Base-by-base conservation (phyloP, 2,329 filamentous ascomycete species). In the Ascochyta rabiei region DNA sequence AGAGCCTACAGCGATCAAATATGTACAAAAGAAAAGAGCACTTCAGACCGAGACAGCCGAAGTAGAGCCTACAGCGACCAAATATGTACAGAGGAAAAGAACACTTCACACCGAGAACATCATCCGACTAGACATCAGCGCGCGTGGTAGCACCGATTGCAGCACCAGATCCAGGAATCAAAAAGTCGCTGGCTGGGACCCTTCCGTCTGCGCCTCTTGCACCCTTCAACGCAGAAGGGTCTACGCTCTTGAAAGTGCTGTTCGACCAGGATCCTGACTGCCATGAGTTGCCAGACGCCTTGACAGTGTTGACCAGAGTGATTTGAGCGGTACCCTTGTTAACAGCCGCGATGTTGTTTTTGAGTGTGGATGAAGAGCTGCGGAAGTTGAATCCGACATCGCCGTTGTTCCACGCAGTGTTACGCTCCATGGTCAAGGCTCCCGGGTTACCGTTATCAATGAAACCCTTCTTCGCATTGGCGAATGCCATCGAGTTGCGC, bases 401-500 rank as follows among this genome's bases (percentile, higher is more conserved):
- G 3, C 69, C 75, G 39, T 81, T 81, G 53, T 77, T 77, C 75
- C 75, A 81, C 6, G 79, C 78, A 0, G 78, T 81, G 65, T 79
- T 80, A 49, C 76, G 70, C 18, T 71, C 69, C 23, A 80, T 60
- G 1, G 64, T 70, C 44, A 81, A 67, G 33, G 61, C 69, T 0
- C 78, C 79, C 0, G 76, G 70, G 60, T 80, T 76, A 12, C 72
- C 72, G 52, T 81, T 81, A 43, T 81, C 78, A 4, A 76, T 80
- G 63, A 80, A 80, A 0, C 79, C 79, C 56, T 80, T 79, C 49
- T 72, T 74, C 0, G 69, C 69, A 54, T 81, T 81, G n/a, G 64
- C 53, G 52, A 79, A 81, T 2, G 79, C 75, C 19, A 80, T 79
- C 54, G 67, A 77, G 68, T 81, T 81, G 48, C 69, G 73, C 45